Base-by-base conservation (phyloP, 768 basidiomycete genomes). In the Trametes cinnabarina region DNA sequence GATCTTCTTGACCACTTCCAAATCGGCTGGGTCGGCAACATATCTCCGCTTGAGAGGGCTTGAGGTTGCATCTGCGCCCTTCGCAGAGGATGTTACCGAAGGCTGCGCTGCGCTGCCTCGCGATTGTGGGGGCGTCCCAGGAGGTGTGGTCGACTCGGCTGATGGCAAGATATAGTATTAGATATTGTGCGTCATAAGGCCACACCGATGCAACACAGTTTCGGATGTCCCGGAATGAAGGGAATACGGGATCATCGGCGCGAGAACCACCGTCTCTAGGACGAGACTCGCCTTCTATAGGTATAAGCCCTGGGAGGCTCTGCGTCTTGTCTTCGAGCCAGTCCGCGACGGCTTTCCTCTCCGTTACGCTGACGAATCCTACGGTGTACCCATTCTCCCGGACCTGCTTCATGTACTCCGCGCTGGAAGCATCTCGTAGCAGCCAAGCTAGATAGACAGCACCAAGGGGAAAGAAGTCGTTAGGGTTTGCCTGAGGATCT, bases 331-430 rank as follows among this genome's bases (percentile, higher is more conserved):
- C 86, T 65, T 88, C 84, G 42, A 98, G 69, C 85, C 90, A 98
- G 50, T 95, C 94, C 34, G 92, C 84, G 0, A 96, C 85, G 43
- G 79, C 79, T 75, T 90, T 92, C 60, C 94, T 77, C 73, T 97
- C 94, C 3, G 92, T 92, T 32, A 93, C 84, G 63, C 89, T 86
- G 37, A 98, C 92, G 69, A 93, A 83, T 8, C 88, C 87, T 37
- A 85, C 80, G 2, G 83, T 77, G 28, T 94, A 73, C 1, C 91
- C 89, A 41, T 79, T 79, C 66, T 90, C 88, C 53, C 91, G 78
- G 2, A 88, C 87, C 65, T 90, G 86, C 68, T 87, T 88, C 83
- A 96, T 85, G 74, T 98, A 98, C 63, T 95, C 92, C 15, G 88
- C 90, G 28, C 85, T 84, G 0, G 84, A 77, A 0, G 84, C 82